Conservation (phyloP, 2,329 filamentous ascomycete species). For the Penicillium glabrum region DNA sequence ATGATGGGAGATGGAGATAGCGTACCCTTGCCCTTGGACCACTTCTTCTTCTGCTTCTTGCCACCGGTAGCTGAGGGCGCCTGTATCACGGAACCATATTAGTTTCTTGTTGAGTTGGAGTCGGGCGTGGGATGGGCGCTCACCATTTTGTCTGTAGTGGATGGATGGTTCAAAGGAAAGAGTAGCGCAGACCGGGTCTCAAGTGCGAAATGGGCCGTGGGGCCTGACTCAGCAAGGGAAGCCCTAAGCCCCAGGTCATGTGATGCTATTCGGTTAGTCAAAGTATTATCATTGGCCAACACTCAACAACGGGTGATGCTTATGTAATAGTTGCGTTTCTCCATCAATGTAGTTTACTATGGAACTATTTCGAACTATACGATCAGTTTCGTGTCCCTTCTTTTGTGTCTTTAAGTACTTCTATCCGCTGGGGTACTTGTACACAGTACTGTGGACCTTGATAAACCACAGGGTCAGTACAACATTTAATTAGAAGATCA, state of each 20-base stretch:
- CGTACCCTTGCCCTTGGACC: slow-evolving; percentile 59
- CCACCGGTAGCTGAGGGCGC: slow-evolving; percentile 49
- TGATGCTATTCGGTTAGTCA: slow-evolving; percentile 19
- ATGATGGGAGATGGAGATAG: slow-evolving; percentile 22
- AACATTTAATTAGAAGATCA: no score
- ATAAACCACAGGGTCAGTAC: no score
- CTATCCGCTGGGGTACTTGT: no score
- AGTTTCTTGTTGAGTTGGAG: slow-evolving; percentile 8
- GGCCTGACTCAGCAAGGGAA: slow-evolving; percentile 22
- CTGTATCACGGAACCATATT: slow-evolving; percentile 28
- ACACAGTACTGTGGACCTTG: no score
- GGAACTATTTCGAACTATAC: neutral
- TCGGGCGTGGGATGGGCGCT: slow-evolving; percentile 11
- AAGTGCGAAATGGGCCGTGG: slow-evolving; percentile 29
- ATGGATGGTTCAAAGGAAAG: slow-evolving; percentile 26
- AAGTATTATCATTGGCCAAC: slow-evolving; percentile 10
- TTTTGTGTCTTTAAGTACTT: neutral
- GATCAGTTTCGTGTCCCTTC: neutral
- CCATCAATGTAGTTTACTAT: neutral
- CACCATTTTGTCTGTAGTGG: slow-evolving; percentile 27
- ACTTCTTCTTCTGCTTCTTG: slow-evolving; percentile 59
- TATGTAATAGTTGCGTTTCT: neutral
- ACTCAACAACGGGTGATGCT: neutral
- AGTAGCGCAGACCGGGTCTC: slow-evolving; percentile 12
- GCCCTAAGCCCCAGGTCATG: slow-evolving; percentile 27